A percentile compares a stretch with the other conserved stretches of the same genome.
Conservation (phyloP, 441 rosid species). For the Gossypium armourianum region DNA sequence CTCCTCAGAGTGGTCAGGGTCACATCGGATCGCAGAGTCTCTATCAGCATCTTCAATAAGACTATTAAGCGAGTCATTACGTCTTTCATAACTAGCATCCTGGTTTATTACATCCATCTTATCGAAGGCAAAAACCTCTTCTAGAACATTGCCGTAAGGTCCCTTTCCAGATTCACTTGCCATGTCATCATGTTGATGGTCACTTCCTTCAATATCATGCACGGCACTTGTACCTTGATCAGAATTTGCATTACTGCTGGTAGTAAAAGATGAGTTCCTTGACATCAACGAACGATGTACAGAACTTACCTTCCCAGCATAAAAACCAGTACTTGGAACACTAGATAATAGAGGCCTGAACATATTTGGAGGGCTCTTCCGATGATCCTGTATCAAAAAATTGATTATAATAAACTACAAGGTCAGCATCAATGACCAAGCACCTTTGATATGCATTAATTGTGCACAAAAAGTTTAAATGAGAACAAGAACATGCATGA, state of each 20-base stretch:
- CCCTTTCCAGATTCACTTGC: slow-evolving; percentile 29
- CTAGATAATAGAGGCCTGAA: slow-evolving; percentile 93
- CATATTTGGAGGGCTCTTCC: slow-evolving; percentile 88
- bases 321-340: slow-evolving; percentile 80
- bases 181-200: slow-evolving; percentile 34
- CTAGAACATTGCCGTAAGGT: slow-evolving; percentile 34
- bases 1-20: slow-evolving; percentile 38
- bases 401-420: slow-evolving; percentile 15
- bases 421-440: slow-evolving; percentile 8
- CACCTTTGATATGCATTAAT: slow-evolving; percentile 1
- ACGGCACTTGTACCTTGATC: slow-evolving; percentile 44
- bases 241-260: slow-evolving; percentile 54
- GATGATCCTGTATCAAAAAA: slow-evolving; percentile 55
- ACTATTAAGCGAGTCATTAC: slow-evolving; percentile 30
- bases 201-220: slow-evolving; percentile 45
- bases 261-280: slow-evolving; percentile 55
- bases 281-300: slow-evolving; percentile 49
- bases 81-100: slow-evolving; percentile 31
- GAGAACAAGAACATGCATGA: neutral
- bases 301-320: slow-evolving; percentile 55
- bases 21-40: slow-evolving; percentile 28
- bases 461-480: slow-evolving; percentile 12
- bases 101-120: slow-evolving; percentile 38
- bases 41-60: slow-evolving; percentile 32
- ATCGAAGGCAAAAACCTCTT: slow-evolving; percentile 48